Conservation (phyloP, 2,329 filamentous ascomycete species). For the Colletotrichum chrysophilum region DNA sequence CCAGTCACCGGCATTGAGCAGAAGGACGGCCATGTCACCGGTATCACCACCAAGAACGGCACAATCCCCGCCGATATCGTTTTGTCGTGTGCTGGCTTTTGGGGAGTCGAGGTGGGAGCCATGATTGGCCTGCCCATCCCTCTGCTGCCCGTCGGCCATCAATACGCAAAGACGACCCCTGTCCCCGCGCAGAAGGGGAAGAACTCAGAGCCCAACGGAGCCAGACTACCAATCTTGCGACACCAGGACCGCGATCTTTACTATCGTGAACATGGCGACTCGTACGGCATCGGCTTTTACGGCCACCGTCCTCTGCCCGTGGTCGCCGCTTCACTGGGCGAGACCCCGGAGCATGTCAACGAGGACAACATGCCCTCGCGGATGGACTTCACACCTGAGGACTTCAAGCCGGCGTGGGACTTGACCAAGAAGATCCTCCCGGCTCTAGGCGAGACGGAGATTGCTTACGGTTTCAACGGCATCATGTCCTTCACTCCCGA, state of each 20-base stretch:
- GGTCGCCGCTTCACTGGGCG: conserved; percentile 56
- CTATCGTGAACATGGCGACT: conserved; percentile 68
- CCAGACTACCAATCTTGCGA: conserved; percentile 61
- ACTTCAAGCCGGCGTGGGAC: conserved; percentile 67
- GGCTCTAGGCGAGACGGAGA: conserved; percentile 50
- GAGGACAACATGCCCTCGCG: conserved; percentile 70
- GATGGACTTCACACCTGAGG: conserved; percentile 61
- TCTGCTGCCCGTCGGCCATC: conserved; percentile 65
- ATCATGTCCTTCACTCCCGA: conserved; percentile 72
- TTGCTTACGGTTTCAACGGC: conserved; percentile 68
- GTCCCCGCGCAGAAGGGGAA: conserved; percentile 48
- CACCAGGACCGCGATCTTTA: conserved; percentile 70
- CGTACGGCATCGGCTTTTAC: conserved; percentile 68
- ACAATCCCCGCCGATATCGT: conserved; percentile 63
- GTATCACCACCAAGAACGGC: conserved; percentile 55
- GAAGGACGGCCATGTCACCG: conserved; percentile 54
- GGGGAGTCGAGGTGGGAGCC: conserved; percentile 68
- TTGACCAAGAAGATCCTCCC: conserved; percentile 60
- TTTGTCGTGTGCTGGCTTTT: conserved; percentile 68
- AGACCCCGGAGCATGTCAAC: conserved; percentile 57
- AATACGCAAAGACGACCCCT: conserved; percentile 66
- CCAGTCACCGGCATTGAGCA: conserved; percentile 63
- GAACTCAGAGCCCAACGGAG: conserved; percentile 47
- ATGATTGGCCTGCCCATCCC: conserved; percentile 65
- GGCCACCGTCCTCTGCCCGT: conserved; percentile 68